phyloP scores from a whole-genome alignment of 768 basidiomycete species.

The Calocera viscosa region DNA sequence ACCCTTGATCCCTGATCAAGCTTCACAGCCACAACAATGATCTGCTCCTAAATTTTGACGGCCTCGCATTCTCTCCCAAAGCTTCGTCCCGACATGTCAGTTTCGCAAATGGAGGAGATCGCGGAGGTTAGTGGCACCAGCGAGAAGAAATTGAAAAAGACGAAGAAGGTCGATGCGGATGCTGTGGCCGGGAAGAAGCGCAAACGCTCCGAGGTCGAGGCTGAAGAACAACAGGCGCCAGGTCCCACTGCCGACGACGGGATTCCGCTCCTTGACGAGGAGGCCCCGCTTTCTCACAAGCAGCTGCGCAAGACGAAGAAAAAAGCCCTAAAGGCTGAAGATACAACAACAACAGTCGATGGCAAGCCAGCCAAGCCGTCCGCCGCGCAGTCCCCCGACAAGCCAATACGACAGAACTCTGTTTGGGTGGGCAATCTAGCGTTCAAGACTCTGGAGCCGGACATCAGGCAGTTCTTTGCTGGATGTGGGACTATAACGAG shows the following conservation, averaged over 20 bases:
- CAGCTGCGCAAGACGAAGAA: conserved; percentile 18
- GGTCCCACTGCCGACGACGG: neutral
- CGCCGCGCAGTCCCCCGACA: conserved; percentile 16
- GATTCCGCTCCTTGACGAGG: conserved; percentile 10
- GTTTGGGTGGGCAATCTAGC: conserved; percentile 94
- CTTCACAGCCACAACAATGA: neutral
- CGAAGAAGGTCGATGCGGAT: neutral
- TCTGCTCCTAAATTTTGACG: neutral
- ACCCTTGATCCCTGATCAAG: neutral
- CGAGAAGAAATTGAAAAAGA: conserved; percentile 34
- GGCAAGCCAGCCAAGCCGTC: conserved; percentile 5
- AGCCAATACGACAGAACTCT: conserved; percentile 60
- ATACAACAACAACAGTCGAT: conserved; percentile 38
- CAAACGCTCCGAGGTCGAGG: neutral
- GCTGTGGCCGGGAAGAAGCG: neutral
- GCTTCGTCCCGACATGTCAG: neutral
- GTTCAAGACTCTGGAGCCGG: conserved; percentile 70
- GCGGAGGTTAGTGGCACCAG: neutral
- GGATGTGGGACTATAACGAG: conserved; percentile 63
- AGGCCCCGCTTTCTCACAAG: conserved; percentile 19
- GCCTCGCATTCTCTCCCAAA: neutral
- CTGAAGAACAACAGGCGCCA: neutral
- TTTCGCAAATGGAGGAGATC: neutral
- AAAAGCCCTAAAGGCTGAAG: conserved; percentile 14
- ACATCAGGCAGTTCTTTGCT: conserved; percentile 59